Evolutionary conservation across 805 yeast genomes (phyloP).

Genomic region (Grigorovia yakushimaensis): DNA sequence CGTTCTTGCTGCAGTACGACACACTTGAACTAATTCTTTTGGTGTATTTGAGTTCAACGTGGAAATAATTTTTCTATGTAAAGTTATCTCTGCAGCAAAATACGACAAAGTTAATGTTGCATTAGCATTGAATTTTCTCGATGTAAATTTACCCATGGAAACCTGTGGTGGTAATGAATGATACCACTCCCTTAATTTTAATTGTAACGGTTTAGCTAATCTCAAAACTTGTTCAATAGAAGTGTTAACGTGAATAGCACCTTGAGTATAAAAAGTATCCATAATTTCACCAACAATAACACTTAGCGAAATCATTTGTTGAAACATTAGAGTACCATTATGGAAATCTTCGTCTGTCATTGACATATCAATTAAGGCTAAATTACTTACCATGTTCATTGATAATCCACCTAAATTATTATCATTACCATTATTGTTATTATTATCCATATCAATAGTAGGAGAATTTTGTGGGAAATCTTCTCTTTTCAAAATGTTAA

Average conservation of each 20-base stretch:
- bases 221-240: conserved; percentile 61
- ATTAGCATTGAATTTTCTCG: conserved; percentile 58
- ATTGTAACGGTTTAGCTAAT: conserved; percentile 72
- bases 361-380: conserved; percentile 21
- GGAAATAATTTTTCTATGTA: conserved; percentile 69
- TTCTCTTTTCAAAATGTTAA: conserved; percentile 50
- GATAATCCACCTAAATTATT: conserved; percentile 1
- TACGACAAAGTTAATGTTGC: conserved; percentile 77
- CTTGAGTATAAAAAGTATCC: conserved; percentile 61
- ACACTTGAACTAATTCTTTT: conserved; percentile 49
- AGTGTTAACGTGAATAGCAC: conserved; percentile 45
- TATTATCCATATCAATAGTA: conserved; percentile 6
- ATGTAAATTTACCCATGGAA: conserved; percentile 52
- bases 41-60: conserved; percentile 36
- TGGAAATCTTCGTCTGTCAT: conserved; percentile 46
- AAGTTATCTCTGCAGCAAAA: conserved; percentile 79
- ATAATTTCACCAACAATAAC: conserved; percentile 62
- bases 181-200: conserved; percentile 65
- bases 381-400: conserved; percentile 9
- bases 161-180: conserved; percentile 56
- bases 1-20: conserved; percentile 78
- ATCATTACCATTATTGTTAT: neutral
- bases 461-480: conserved; percentile 69
- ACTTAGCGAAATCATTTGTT: conserved; percentile 55
- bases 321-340: conserved; percentile 60